A percentile compares a stretch with the other conserved stretches of the same genome.
Evolutionary conservation across 164 flowering plant species (phyloP).

Genomic region (Cinnamomum micranthum): DNA sequence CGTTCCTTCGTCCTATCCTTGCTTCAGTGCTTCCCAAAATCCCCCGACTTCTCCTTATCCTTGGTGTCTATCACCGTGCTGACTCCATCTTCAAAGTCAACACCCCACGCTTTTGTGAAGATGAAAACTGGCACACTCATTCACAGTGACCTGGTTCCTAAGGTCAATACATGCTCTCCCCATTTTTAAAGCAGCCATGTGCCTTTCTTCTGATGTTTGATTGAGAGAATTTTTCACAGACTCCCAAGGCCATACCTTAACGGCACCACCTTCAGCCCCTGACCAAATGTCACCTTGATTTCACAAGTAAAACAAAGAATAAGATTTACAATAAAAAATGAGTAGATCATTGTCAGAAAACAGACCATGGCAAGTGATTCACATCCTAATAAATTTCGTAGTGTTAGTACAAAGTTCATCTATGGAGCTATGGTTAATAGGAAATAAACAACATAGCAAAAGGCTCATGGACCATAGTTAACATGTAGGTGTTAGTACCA

Average conservation of each 20-base stretch:
- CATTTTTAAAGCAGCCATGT: conserved; percentile 79
- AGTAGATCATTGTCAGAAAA: not conserved
- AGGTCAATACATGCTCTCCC: conserved; percentile 86
- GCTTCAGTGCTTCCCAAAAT: no score
- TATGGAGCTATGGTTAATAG: no score
- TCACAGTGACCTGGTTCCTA: no score
- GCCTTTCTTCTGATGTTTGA: conserved; percentile 60
- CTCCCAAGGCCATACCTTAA: conserved; percentile 96
- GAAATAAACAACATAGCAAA: not conserved
- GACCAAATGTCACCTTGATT: conserved; percentile 93
- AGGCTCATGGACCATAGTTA: not conserved
- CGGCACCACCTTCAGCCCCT: conserved; percentile 78
- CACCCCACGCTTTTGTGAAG: no score
- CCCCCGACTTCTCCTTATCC: no score
- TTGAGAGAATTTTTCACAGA: conserved; percentile 75
- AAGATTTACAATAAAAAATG: not conserved
- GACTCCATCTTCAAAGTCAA: no score
- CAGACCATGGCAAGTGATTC: not conserved
- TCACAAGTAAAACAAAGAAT: conserved; percentile 1
- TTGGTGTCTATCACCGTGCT: no score
- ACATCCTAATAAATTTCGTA: not conserved
- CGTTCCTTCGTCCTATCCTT: no score
- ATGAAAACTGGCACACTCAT: conserved; percentile 61
- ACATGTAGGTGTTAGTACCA: not conserved
- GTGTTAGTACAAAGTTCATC: not conserved